Base-by-base conservation (phyloP, 1,284 basidiomycete species). In the Moesziomyces aphidis region DNA sequence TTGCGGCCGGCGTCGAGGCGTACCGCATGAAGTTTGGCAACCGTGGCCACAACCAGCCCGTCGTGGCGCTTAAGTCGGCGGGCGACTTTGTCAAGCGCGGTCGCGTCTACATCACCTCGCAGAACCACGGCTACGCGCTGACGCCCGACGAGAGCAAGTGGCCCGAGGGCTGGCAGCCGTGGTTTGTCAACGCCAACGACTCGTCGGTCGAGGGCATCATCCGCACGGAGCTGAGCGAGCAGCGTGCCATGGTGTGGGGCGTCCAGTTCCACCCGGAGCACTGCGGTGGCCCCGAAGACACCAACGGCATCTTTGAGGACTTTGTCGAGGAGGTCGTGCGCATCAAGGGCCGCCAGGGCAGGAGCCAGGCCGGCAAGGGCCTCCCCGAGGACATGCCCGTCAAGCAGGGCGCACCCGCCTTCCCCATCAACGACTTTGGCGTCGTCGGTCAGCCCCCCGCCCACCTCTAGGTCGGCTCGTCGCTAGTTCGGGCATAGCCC, bases 21-120 rank as follows among this genome's bases (percentile, higher is more conserved):
- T 98, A 98, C 86, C 89, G 95, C 36, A 97, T 97, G 94, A 93
- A 91, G 22, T 98, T 98, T 83, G 95, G 96, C 28, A 98, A 99
- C 86, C 92, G 96, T 80, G 96, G 96, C n/a, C 97, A 99, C 86
- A 99, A 99, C 85, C 96, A 99, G 86, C 96, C 96, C 45, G 96
- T 99, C 19, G 89, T 99, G 39, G 96, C 96, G 24, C 88, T 98
- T 57, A 93, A 94, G 39, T 91, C 90, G 43, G 90, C 92, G 9
- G 94, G 95, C 5, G 79, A 74, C 63, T 94, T 92, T 31, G 95
- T 98, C 87, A 93, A 91, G 84, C 93, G 95, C 52, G 97, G 96
- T 21, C 89, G 96, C 47, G 95, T 99, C 50, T 99, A 98, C 86
- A 95, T 99, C 55, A 99, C 96, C 1, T 91, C 84, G 42, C 86